Percentiles rank a stretch among this genome's conserved stretches.
Conservation (phyloP, 108 stramenopile genomes). For the Fragilaria radians region DNA sequence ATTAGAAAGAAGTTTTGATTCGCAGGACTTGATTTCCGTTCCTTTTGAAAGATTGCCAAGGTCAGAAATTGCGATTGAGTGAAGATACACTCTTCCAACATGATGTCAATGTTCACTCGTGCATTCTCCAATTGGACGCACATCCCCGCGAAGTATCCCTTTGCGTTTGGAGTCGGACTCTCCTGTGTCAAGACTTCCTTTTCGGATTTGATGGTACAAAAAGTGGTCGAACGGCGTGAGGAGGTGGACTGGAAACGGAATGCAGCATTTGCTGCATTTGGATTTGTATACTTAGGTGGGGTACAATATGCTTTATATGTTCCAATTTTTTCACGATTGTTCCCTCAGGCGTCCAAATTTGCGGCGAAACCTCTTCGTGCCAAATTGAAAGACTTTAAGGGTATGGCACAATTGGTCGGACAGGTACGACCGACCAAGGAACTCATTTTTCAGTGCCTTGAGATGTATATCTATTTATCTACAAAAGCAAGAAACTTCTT, state of each 20-base stretch:
- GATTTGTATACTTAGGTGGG: slow-evolving; percentile 82
- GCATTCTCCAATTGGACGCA: too few species aligned
- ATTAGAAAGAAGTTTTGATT: too few species aligned
- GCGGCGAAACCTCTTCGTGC: slow-evolving; percentile 57
- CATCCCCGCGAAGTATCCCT: slow-evolving; percentile 63
- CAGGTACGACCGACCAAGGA: slow-evolving; percentile 4
- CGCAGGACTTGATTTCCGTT: too few species aligned
- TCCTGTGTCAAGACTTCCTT: slow-evolving; percentile 77
- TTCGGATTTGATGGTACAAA: slow-evolving; percentile 78
- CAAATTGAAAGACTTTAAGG: slow-evolving; percentile 64
- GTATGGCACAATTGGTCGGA: slow-evolving; percentile 30
- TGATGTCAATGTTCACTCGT: too few species aligned
- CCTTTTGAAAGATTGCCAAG: too few species aligned
- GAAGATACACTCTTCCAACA: too few species aligned
- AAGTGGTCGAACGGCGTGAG: slow-evolving; percentile 64
- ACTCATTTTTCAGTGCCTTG: slow-evolving; percentile 2
- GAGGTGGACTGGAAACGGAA: slow-evolving; percentile 86
- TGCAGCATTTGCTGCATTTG: slow-evolving; percentile 83
- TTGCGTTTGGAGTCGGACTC: slow-evolving; percentile 78
- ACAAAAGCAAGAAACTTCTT: too few species aligned
- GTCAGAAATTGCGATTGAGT: too few species aligned
- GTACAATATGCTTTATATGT: slow-evolving; percentile 84
- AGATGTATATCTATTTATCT: not conserved
- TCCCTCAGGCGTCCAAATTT: slow-evolving; percentile 69
- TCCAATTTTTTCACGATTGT: slow-evolving; percentile 68